Percentiles rank a stretch among this genome's conserved stretches.
Conservation (phyloP, 2,329 filamentous ascomycete species). For the Graphiopsis chlorocephala region DNA sequence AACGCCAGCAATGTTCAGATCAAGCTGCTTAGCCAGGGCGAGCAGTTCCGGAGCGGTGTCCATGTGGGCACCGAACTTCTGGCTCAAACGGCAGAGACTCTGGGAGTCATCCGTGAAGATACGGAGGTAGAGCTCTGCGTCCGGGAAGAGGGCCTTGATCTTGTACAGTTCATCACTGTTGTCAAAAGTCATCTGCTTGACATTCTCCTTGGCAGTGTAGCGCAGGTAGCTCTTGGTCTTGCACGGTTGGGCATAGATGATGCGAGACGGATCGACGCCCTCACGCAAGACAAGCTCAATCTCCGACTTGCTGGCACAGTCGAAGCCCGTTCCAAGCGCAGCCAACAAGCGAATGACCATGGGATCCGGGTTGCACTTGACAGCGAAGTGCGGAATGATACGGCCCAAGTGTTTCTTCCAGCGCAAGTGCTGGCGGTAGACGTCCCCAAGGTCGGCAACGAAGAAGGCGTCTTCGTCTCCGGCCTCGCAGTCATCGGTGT, state of each 20-base stretch:
- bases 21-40: constrained; percentile 73
- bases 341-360: constrained; percentile 85
- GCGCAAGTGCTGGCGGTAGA: constrained; percentile 96
- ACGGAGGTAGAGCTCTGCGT: constrained; percentile 86
- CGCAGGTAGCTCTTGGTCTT: constrained; percentile 98
- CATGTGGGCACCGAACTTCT: constrained; percentile 94
- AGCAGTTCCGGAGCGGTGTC: constrained; percentile 77
- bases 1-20: constrained; percentile 88
- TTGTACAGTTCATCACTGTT: constrained; percentile 98
- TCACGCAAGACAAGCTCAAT: constrained; percentile 86
- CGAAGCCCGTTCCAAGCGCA: constrained; percentile 88
- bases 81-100: constrained; percentile 88
- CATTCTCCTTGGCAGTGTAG: constrained; percentile 77
- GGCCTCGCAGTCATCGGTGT: constrained; percentile 82
- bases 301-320: constrained; percentile 96
- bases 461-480: constrained; percentile 98
- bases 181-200: constrained; percentile 99
- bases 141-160: constrained; percentile 86
- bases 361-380: constrained; percentile 97
- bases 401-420: constrained; percentile 94
- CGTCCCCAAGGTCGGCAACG: constrained; percentile 94
- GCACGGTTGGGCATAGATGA: constrained; percentile 99
- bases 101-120: constrained; percentile 96
- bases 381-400: constrained; percentile 95
- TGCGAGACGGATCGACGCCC: constrained; percentile 80